These are phyloP conservation scores for Raffaelea arxii DNA, from an alignment of 2,329 filamentous ascomycete genomes.

Conservation along the genomic window DNA sequence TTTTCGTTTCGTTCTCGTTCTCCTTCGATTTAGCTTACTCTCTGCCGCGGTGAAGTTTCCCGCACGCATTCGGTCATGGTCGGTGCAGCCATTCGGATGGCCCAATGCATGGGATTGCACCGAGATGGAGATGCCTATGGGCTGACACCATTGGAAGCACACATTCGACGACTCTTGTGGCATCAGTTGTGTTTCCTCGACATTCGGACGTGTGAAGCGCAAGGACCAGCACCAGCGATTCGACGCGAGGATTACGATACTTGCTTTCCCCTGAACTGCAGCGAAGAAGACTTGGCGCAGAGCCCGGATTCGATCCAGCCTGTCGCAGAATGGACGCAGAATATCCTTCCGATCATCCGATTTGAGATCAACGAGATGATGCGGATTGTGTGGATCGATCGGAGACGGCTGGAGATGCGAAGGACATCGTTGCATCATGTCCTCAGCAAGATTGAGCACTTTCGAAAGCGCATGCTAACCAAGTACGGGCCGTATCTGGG, in stretches of 20 bases:
- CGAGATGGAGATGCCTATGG: constrained; percentile 59
- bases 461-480: constrained; percentile 52
- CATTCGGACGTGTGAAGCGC: constrained; percentile 63
- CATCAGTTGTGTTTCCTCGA: constrained; percentile 71
- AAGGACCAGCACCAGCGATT: constrained; percentile 62
- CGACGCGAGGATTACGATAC: constrained; percentile 69
- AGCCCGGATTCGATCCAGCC: constrained; percentile 28
- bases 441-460: constrained; percentile 59
- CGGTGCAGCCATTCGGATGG: constrained; percentile 62
- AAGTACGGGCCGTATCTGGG: constrained; percentile 57
- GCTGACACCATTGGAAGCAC: constrained; percentile 57
- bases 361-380: constrained; percentile 68
- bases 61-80: constrained; percentile 63
- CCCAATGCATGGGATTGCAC: constrained; percentile 69
- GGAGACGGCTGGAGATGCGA: constrained; percentile 52
- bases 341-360: constrained; percentile 57
- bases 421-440: constrained; percentile 53
- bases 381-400: constrained; percentile 59
- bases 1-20: background rate
- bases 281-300: constrained; percentile 51
- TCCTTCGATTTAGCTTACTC: constrained; percentile 16
- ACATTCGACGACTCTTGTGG: constrained; percentile 64
- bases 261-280: constrained; percentile 58
- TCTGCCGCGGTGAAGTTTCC: constrained; percentile 64
- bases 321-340: constrained; percentile 53